phyloP scores from a whole-genome alignment of 441 rosid genomes.

The Caryocar brasiliense region DNA sequence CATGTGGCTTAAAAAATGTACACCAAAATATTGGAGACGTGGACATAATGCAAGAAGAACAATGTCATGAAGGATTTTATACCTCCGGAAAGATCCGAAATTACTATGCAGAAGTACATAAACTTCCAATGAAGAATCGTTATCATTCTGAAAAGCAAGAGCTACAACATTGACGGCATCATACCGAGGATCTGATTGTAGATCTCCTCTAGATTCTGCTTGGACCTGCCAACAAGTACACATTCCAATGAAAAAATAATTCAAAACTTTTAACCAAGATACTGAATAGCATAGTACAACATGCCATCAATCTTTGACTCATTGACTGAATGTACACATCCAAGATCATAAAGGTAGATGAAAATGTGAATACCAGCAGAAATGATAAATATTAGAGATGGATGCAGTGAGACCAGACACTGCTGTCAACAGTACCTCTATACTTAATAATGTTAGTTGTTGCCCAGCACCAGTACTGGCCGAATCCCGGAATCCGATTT shows the following conservation, averaged over 20 bases:
- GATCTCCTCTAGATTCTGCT: constrained; percentile 82
- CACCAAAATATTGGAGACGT: neutral
- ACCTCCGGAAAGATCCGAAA: constrained; percentile 45
- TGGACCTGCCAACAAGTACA: constrained; percentile 51
- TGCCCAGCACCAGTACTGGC: constrained; percentile 95
- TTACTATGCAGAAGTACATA: constrained; percentile 49
- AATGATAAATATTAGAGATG: neutral
- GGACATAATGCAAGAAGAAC: neutral
- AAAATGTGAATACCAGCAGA: neutral
- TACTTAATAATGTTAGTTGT: constrained; percentile 76
- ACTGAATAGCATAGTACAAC: neutral
- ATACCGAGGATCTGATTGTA: constrained; percentile 77
- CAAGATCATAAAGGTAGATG: neutral
- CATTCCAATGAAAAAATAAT: constrained; percentile 7
- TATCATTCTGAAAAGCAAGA: constrained; percentile 66
- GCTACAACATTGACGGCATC: constrained; percentile 67
- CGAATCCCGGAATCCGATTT: constrained; percentile 93
- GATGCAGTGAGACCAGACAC: neutral
- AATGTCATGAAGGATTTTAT: constrained; percentile 4
- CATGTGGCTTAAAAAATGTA: neutral
- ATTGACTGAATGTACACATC: neutral
- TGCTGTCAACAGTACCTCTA: constrained; percentile 54
- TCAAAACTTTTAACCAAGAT: neutral
- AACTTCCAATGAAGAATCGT: constrained; percentile 35
- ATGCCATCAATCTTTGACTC: neutral